These are phyloP conservation scores for Coemansia sp. DNA, from an alignment of 192 early-diverging fungal genomes.

Conservation along the genomic window DNA sequence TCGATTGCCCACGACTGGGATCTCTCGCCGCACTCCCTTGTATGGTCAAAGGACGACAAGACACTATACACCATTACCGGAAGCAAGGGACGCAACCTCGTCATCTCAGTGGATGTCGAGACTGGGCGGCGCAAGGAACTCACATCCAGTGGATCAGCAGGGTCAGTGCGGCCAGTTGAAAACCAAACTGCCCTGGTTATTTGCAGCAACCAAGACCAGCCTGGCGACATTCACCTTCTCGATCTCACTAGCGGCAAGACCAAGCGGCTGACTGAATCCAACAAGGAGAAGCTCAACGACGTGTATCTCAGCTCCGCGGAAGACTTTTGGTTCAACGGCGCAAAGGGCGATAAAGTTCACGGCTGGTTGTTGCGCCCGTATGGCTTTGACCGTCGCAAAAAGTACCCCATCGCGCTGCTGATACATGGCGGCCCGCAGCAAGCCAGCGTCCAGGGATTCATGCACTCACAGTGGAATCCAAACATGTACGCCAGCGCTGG, in stretches of 20 bases:
- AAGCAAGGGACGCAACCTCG: constrained; percentile 21
- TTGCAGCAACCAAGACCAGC: constrained; percentile 37
- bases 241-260: constrained; percentile 38
- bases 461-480: constrained; percentile 71
- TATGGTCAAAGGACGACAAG: constrained; percentile 36
- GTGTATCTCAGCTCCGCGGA: constrained; percentile 56
- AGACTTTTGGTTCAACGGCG: constrained; percentile 68
- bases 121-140: constrained; percentile 33
- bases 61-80: constrained; percentile 19
- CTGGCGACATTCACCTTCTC: constrained; percentile 42
- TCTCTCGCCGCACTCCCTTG: constrained; percentile 53
- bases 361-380: constrained; percentile 37
- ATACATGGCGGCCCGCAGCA: constrained; percentile 83
- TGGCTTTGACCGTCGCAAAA: constrained; percentile 49
- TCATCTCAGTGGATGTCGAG: constrained; percentile 10
- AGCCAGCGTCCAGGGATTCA: constrained; percentile 34
- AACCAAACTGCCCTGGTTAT: constrained; percentile 49
- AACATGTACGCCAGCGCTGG: constrained; percentile 71
- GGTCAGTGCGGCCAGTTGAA: constrained; percentile 27
- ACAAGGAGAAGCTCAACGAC: constrained; percentile 42
- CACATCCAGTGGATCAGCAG: constrained; percentile 17
- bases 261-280: constrained; percentile 53
- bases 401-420: constrained; percentile 73
- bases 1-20: constrained; percentile 63
- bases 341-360: constrained; percentile 46